Conservation (phyloP, 495 filamentous ascomycete genomes). For the Aspergillus asperescens region DNA sequence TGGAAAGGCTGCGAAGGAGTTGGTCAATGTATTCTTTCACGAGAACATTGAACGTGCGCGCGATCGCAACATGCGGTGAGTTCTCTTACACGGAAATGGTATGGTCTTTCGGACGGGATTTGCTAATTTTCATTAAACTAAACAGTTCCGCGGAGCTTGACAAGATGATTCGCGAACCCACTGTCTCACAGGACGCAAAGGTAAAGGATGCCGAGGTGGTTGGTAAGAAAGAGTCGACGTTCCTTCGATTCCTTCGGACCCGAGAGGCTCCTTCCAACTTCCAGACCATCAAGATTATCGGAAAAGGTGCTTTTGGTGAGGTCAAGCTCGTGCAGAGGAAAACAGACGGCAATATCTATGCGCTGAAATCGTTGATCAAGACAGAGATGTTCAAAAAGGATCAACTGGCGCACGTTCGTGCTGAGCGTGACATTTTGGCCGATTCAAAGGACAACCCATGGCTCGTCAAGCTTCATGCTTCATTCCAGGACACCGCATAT, state of each 20-base stretch:
- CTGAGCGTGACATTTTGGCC: constrained; percentile 94
- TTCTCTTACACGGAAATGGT: constrained; percentile 7
- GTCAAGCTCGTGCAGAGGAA: constrained; percentile 95
- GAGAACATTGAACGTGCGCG: constrained; percentile 89
- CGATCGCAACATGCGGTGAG: constrained; percentile 84
- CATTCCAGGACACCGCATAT: constrained; percentile 93
- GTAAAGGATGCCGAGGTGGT: constrained; percentile 71
- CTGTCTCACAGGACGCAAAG: constrained; percentile 66
- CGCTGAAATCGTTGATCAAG: constrained; percentile 97
- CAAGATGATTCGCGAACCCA: constrained; percentile 67
- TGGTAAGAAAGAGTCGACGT: constrained; percentile 79
- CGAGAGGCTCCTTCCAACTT: constrained; percentile 91
- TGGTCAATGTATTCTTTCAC: constrained; percentile 88
- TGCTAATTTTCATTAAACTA: background rate
- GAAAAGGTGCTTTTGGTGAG: constrained; percentile 98
- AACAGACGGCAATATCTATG: constrained; percentile 94
- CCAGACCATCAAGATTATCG: constrained; percentile 92
- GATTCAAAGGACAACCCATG: constrained; percentile 95
- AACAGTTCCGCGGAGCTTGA: constrained; percentile 84
- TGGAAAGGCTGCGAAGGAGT: constrained; percentile 53
- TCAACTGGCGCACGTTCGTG: constrained; percentile 96
- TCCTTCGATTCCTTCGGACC: constrained; percentile 89
- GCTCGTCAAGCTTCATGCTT: constrained; percentile 96
- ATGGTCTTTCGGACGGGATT: constrained; percentile 2
- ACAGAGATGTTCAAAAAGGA: constrained; percentile 99